Evolutionary conservation across 768 basidiomycete species (phyloP).

Genomic region (Porphyrellus cyaneotinctus): DNA sequence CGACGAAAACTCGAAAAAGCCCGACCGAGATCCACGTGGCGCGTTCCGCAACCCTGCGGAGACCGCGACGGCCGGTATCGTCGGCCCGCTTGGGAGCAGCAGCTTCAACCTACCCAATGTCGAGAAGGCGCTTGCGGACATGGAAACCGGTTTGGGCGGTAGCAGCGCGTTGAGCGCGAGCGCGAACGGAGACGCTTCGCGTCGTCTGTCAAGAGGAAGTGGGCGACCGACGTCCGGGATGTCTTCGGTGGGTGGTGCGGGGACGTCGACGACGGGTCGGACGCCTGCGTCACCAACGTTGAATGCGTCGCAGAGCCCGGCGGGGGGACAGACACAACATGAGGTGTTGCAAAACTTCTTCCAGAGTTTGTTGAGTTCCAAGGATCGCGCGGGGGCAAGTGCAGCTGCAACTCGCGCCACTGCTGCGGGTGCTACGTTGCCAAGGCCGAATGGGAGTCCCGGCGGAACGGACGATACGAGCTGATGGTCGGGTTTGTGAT

Average conservation of each 20-base stretch:
- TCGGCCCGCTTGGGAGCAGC: conserved; percentile 88
- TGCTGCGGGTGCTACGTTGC: conserved; percentile 10
- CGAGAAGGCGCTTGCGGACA: conserved; percentile 80
- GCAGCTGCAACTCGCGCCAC: conserved; percentile 27
- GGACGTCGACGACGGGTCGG: conserved; percentile 29
- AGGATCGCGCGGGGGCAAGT: conserved; percentile 47
- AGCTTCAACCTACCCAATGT: conserved; percentile 85
- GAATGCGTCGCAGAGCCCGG: conserved; percentile 39
- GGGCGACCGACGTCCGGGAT: conserved; percentile 35
- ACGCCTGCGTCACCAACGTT: conserved; percentile 39
- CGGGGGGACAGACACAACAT: conserved; percentile 65
- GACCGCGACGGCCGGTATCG: conserved; percentile 61
- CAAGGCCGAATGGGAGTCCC: conserved; percentile 35
- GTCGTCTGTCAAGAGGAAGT: conserved; percentile 31
- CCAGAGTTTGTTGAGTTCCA: conserved; percentile 71
- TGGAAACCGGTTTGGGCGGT: conserved; percentile 60
- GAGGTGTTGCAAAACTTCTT: conserved; percentile 88
- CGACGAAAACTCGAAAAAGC: conserved; percentile 86
- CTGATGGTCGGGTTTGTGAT: conserved; percentile 13
- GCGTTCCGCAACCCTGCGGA: conserved; percentile 80
- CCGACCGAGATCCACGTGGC: conserved; percentile 84
- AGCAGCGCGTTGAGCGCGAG: conserved; percentile 34
- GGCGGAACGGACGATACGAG: conserved; percentile 37
- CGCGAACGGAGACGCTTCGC: conserved; percentile 33
- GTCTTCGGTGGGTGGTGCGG: conserved; percentile 36